Evolutionary conservation across 257 asterid genomes (phyloP).

Genomic region (Cordia subcordata): DNA sequence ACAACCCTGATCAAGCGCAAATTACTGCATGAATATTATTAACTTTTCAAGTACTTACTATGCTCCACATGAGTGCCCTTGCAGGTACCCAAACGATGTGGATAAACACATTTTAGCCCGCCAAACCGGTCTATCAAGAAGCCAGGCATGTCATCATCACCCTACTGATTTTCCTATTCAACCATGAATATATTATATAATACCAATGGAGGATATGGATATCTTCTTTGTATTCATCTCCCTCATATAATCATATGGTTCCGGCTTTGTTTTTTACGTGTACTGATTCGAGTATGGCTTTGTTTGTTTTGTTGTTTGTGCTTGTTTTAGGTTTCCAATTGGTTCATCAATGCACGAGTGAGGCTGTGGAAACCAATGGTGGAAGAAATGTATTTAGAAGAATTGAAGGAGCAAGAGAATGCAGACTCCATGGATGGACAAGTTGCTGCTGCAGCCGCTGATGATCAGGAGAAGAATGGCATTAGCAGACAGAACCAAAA

Average conservation of each 20-base stretch:
- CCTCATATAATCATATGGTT: slow-evolving; percentile 1
- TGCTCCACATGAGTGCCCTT: not conserved
- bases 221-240: slow-evolving; percentile 27
- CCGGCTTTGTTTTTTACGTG: slow-evolving; percentile 13
- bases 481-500: slow-evolving; percentile 12
- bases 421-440: slow-evolving; percentile 15
- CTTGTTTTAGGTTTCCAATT: slow-evolving; percentile 70
- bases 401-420: slow-evolving; percentile 53
- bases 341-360: slow-evolving; percentile 95
- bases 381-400: slow-evolving; percentile 92
- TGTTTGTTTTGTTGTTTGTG: not conserved
- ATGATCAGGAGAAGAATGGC: slow-evolving; percentile 6
- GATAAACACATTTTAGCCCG: slow-evolving; percentile 95
- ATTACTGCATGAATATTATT: not conserved
- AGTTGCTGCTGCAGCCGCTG: slow-evolving; percentile 17
- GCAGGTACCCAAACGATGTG: slow-evolving; percentile 97
- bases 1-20: too few species aligned
- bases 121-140: slow-evolving; percentile 96
- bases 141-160: slow-evolving; percentile 63
- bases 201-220: slow-evolving; percentile 25
- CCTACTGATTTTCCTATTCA: slow-evolving; percentile 12
- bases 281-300: not conserved
- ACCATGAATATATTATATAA: slow-evolving; percentile 19
- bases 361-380: slow-evolving; percentile 99
- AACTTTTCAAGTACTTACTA: too few species aligned